Evolutionary conservation across 2,329 filamentous ascomycete species (phyloP), one percentile per base, ranked within the genome.

Genomic region (Paramyrothecium sp.): DNA sequence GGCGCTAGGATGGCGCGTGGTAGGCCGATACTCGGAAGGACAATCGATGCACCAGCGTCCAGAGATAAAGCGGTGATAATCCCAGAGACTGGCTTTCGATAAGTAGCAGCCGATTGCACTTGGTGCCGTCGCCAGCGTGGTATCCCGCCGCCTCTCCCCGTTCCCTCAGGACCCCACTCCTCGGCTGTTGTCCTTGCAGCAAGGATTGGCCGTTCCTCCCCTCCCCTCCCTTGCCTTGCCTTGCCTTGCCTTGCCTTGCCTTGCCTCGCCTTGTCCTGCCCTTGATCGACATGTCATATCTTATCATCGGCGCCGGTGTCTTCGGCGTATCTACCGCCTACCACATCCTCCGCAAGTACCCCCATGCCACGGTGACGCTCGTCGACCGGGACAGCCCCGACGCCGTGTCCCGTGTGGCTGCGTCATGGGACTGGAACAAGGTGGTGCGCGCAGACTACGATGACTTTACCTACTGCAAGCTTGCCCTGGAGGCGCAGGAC

Each of bases 391-490:
- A 81, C 57, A 74, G 78, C 2, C 78, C 73, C 50, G 79, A 83
- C 22, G 80, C 80, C 1, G 72, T 76, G 0, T 71, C 67, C 54
- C 73, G 75, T 3, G 73, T 79, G 22, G 87, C 86, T 33, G 88
- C 88, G 0, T 90, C 88, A 0, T 88, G 85, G 77, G 88, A 91
- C 73, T 86, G 87, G 81, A 90, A 89, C 75, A 90, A 90, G 71
- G 86, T 89, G 26, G 80, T 90, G 17, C 85, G 88, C 56, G 85
- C 87, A 51, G 88, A 90, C 69, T 90, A 90, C 72, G 78, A 83
- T 56, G 84, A 88, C 63, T 73, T 83, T 2, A 70, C 85, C 17
- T 90, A 91, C 75, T 86, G 83, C 69, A 71, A 80, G 53, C 77
- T 91, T 20, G 88, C 83, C 0, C 78, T 89, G 26, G 86, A 90